phyloP scores from a whole-genome alignment of 306 rosid genomes.

The Astragalus glycyphyllos region DNA sequence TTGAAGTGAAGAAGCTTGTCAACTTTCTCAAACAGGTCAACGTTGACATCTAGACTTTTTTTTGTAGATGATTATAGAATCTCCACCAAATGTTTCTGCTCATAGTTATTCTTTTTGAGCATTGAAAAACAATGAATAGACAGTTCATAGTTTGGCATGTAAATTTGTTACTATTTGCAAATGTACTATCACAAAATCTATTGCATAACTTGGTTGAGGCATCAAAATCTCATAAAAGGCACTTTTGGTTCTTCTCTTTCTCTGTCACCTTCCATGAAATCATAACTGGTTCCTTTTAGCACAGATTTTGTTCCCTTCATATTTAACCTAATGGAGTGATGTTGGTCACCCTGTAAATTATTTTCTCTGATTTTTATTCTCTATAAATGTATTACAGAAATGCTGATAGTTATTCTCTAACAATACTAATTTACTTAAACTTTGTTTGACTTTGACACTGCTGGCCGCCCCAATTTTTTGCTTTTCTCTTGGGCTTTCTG shows the following conservation, averaged over 20 bases:
- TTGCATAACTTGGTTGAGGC: slow-evolving; percentile 14
- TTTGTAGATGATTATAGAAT: slow-evolving; percentile 19
- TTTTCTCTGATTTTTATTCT: slow-evolving; percentile 7
- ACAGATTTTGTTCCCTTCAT: slow-evolving; percentile 1
- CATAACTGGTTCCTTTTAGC: slow-evolving; percentile 5
- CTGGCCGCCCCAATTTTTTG: neutral
- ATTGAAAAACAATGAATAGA: slow-evolving; percentile 7
- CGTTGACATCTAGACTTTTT: slow-evolving; percentile 9
- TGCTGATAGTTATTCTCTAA: neutral
- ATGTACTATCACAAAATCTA: slow-evolving; percentile 3
- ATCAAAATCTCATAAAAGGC: slow-evolving; percentile 22
- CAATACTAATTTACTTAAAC: neutral
- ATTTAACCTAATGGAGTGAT: slow-evolving; percentile 31
- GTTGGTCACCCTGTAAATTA: neutral
- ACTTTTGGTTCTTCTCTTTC: slow-evolving; percentile 28
- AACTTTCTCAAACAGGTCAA: slow-evolving; percentile 94
- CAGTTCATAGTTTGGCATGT: neutral
- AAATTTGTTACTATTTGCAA: slow-evolving; percentile 5
- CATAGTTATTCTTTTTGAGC: neutral
- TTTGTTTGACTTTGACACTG: neutral
- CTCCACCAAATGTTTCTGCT: slow-evolving; percentile 23
- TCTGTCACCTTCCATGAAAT: neutral
- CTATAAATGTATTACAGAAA: neutral
- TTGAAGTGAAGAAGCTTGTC: slow-evolving; percentile 93
- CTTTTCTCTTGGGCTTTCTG: slow-evolving; percentile 21